A percentile compares a stretch with the other conserved stretches of the same genome.
Conservation (phyloP, 768 basidiomycete species). For the Steccherinum ochraceum region DNA sequence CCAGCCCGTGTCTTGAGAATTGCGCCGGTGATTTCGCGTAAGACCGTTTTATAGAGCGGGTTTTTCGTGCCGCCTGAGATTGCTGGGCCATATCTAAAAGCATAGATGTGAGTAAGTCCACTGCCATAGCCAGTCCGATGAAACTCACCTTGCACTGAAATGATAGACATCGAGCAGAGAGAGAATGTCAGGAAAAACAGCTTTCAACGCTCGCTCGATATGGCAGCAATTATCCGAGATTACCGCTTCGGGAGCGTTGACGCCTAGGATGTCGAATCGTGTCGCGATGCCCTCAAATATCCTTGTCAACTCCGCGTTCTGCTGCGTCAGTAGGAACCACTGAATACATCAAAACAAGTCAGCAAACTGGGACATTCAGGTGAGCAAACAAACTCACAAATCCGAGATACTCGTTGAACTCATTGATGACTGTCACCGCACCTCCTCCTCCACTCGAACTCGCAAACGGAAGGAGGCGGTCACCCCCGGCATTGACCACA, state of each 20-base stretch:
- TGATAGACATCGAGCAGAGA: conserved; percentile 16
- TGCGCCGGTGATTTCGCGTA: background rate
- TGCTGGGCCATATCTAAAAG: background rate
- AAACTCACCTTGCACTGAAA: conserved; percentile 13
- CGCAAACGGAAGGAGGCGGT: conserved; percentile 1
- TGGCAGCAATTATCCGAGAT: conserved; percentile 20
- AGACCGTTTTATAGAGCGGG: background rate
- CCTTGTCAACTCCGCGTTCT: conserved; percentile 12
- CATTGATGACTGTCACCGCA: conserved; percentile 12
- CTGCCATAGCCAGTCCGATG: background rate
- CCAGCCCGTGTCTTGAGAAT: conserved; percentile 1
- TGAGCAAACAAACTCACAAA: too few species aligned
- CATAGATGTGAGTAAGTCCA: background rate
- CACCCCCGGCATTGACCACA: background rate
- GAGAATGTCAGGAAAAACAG: conserved; percentile 1
- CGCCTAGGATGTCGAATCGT: conserved; percentile 5
- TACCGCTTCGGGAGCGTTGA: conserved; percentile 9
- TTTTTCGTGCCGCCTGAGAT: conserved; percentile 1
- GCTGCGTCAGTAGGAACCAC: conserved; percentile 12
- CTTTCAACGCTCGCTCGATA: conserved; percentile 4
- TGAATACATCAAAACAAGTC: too few species aligned
- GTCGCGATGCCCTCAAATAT: conserved; percentile 9
- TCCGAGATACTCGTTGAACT: conserved; percentile 10
- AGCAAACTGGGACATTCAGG: too few species aligned
- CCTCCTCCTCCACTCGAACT: too few species aligned